These are phyloP conservation scores for Talaromyces rugulosus DNA, from an alignment of 2,329 filamentous ascomycete species.

Conservation along the genomic window DNA sequence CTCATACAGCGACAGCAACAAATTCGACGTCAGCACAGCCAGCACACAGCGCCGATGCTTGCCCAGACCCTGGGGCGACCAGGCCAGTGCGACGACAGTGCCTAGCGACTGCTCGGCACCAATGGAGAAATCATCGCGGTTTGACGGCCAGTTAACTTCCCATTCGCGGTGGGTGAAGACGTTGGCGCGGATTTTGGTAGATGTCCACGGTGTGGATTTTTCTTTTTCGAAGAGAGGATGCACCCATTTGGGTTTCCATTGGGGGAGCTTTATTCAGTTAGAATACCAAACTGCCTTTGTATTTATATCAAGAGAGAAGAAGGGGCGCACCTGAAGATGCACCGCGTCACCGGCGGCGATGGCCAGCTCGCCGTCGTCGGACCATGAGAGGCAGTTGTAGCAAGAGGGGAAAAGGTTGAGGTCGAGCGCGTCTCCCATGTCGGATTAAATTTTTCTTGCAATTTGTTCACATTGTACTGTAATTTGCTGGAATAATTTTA, in stretches of 20 bases:
- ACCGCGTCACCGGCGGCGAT: slow-evolving; percentile 54
- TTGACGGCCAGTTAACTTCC: slow-evolving; percentile 43
- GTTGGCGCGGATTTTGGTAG: slow-evolving; percentile 45
- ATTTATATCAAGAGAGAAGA: neutral
- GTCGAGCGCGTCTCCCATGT: slow-evolving; percentile 21
- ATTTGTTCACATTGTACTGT: neutral
- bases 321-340: slow-evolving; percentile 43
- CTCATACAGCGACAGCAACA: slow-evolving; percentile 55
- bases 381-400: slow-evolving; percentile 55
- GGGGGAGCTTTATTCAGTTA: slow-evolving; percentile 8
- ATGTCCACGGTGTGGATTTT: slow-evolving; percentile 31
- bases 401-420: slow-evolving; percentile 49
- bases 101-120: slow-evolving; percentile 57
- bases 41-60: slow-evolving; percentile 52
- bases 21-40: slow-evolving; percentile 53
- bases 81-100: slow-evolving; percentile 46
- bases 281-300: neutral
- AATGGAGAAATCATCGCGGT: slow-evolving; percentile 48
- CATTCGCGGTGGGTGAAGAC: slow-evolving; percentile 51
- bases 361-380: slow-evolving; percentile 54
- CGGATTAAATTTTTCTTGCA: neutral
- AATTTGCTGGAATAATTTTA: neutral
- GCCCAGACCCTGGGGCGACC: slow-evolving; percentile 55
- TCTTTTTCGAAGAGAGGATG: slow-evolving; percentile 12
- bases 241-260: slow-evolving; percentile 13